Conservation (phyloP, 176 grass and related monocot species). For the Raddia distichophylla region DNA sequence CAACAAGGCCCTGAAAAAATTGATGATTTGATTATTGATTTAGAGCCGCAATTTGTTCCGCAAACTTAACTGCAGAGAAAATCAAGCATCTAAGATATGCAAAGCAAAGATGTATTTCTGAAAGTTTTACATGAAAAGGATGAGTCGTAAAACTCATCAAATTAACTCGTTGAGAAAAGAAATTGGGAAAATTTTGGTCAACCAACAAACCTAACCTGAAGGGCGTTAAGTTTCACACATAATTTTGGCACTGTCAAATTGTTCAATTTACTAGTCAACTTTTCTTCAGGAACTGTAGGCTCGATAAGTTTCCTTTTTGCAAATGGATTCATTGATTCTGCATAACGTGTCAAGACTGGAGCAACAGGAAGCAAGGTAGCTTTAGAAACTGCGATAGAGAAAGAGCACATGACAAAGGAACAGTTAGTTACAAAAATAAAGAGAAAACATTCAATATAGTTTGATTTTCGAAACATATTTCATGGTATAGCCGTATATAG, state of each 20-base stretch:
- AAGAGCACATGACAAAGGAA: constrained; percentile 19
- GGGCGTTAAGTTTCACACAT: constrained; percentile 93
- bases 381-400: constrained; percentile 60
- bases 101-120: neutral
- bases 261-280: constrained; percentile 57
- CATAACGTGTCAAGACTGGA: constrained; percentile 81
- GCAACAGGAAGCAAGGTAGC: constrained; percentile 60
- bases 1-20: neutral
- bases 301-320: constrained; percentile 68
- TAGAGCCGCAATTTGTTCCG: constrained; percentile 19
- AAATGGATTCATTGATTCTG: constrained; percentile 76
- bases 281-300: constrained; percentile 51
- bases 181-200: constrained; percentile 8
- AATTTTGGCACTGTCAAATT: constrained; percentile 63
- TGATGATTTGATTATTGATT: constrained; percentile 21
- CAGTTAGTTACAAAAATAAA: neutral
- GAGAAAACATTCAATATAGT: constrained; percentile 37
- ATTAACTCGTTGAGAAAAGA: neutral
- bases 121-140: neutral
- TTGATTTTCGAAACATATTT: neutral
- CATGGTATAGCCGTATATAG: neutral
- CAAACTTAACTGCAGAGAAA: neutral
- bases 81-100: neutral
- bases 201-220: constrained; percentile 63
- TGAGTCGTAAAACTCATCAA: neutral